Percentiles rank a stretch among this genome's conserved stretches.
phyloP scores from a whole-genome alignment of 352 stramenopile genomes.

The Globisporangium nagaii region DNA sequence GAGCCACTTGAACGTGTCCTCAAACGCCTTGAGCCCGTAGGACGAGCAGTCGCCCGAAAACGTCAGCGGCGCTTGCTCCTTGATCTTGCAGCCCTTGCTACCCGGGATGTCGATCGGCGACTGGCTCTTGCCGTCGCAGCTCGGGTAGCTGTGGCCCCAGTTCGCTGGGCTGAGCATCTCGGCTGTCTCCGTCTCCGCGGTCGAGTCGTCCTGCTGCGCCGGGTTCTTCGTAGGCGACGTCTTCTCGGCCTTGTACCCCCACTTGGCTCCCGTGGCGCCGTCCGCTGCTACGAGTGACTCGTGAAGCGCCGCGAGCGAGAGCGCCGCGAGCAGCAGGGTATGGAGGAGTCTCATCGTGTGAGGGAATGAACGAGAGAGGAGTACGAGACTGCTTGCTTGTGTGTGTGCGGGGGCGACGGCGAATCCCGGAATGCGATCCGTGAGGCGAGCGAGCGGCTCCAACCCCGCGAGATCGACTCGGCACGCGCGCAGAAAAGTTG shows the following conservation, averaged over 20 bases:
- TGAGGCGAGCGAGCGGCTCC: not conserved
- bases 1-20: constrained; percentile 14
- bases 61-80: constrained; percentile 3
- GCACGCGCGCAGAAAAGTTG: not conserved
- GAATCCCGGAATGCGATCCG: not conserved
- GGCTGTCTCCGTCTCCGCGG: not conserved
- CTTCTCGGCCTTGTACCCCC: constrained; percentile 7
- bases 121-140: constrained; percentile 10
- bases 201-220: constrained; percentile 3
- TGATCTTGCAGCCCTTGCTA: not conserved
- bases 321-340: not conserved
- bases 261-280: constrained; percentile 1
- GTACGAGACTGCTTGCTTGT: not conserved
- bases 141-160: constrained; percentile 13
- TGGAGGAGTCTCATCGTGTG: constrained; percentile 4
- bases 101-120: constrained; percentile 13
- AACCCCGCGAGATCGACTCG: not conserved
- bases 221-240: not conserved
- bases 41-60: constrained; percentile 15
- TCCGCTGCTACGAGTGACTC: not conserved
- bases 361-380: not conserved
- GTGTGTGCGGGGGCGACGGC: not conserved
- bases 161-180: constrained; percentile 4
- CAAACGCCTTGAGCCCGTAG: constrained; percentile 7
- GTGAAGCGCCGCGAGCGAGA: constrained; percentile 1